Evolutionary conservation across 352 stramenopile genomes (phyloP).

Genomic region (Pythium guiyangense): DNA sequence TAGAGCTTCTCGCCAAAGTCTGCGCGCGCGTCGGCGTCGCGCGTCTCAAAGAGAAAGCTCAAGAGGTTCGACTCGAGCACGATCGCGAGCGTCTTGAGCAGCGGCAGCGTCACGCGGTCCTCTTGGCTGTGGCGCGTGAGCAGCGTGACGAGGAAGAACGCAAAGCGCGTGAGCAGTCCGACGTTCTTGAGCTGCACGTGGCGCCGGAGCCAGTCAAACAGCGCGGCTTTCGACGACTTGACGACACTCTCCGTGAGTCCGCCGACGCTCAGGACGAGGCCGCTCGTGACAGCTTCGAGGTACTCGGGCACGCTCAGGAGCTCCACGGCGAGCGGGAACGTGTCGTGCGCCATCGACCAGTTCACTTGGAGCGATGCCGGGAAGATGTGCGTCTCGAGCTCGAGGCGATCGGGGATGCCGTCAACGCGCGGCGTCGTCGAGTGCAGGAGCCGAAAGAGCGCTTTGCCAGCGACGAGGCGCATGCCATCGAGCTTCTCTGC

Average conservation of each 20-base stretch:
- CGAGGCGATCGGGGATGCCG: constrained; percentile 66
- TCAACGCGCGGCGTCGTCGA: constrained; percentile 56
- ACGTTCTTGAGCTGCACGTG: constrained; percentile 60
- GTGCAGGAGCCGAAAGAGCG: constrained; percentile 86
- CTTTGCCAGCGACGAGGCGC: constrained; percentile 80
- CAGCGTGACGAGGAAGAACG: constrained; percentile 63
- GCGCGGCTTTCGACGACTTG: constrained; percentile 59
- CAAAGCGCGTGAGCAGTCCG: constrained; percentile 55
- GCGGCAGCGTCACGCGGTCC: constrained; percentile 79
- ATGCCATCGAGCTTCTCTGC: constrained; percentile 96
- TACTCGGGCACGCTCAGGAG: constrained; percentile 88
- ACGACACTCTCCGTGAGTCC: constrained; percentile 94
- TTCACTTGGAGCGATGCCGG: constrained; percentile 53
- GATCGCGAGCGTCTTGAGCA: constrained; percentile 85
- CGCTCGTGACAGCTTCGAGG: constrained; percentile 76
- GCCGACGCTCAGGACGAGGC: constrained; percentile 93
- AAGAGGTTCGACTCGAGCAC: constrained; percentile 64
- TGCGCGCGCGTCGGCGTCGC: constrained; percentile 20
- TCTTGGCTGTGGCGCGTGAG: constrained; percentile 54
- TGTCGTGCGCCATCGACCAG: constrained; percentile 82
- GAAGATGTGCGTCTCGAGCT: constrained; percentile 67
- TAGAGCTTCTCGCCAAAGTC: constrained; percentile 64
- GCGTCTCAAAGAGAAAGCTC: constrained; percentile 48
- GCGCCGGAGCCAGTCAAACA: constrained; percentile 57
- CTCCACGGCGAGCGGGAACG: constrained; percentile 88